Base-by-base conservation (phyloP, 2,329 filamentous ascomycete genomes). In the Diaporthe nobilis region DNA sequence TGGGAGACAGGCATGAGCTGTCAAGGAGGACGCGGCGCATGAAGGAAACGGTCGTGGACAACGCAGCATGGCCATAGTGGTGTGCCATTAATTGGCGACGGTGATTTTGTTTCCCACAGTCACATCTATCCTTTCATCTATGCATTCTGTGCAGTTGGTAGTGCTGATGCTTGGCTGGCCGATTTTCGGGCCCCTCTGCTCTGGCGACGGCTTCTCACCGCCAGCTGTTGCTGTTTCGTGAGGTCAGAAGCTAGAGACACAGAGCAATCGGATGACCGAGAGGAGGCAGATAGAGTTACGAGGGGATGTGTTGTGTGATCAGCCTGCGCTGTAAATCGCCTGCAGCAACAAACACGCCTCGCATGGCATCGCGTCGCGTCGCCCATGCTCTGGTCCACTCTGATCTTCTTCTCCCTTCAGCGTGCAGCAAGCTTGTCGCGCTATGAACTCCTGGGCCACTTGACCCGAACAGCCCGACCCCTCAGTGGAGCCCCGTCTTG, bases 1-100 rank as follows among this genome's bases (percentile, higher is more conserved):
- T 15, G 49, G 47, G 65, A 70, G 49, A 63, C 71, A 72, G 71
- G 71, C 71, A 63, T 73, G n/a, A 65, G 55, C 44, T 73, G 71
- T 61, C 53, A 44, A 73, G 22, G 22, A 31, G 34, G 34, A 63
- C 44, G 22, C 31, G 71, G n/a, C 31, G 71, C 42, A 63, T 73
- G 42, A 63, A 61, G 31, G 1, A 31, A 4, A 55, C 3, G 15
- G 49, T 55, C 65, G 31, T 55, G 12, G 65, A 70, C 65, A 70
- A 70, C 65, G 47, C 49, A 70, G 31, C 65, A 55, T 22, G n/a
- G 22, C 34, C 47, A 42, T 55, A 20, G n/a, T 31, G 22, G 15
- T 53, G 13, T 68, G 31, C 65, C 65, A 68, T 39, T 39, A 53
- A 67, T 37, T 67, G 22, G 22, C 63, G 31, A 39, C 25, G 6